Evolutionary conservation across 78 protist genomes (phyloP), one percentile per base, ranked within the genome.

Genomic region (Anaeramoeba flamelloides): DNA sequence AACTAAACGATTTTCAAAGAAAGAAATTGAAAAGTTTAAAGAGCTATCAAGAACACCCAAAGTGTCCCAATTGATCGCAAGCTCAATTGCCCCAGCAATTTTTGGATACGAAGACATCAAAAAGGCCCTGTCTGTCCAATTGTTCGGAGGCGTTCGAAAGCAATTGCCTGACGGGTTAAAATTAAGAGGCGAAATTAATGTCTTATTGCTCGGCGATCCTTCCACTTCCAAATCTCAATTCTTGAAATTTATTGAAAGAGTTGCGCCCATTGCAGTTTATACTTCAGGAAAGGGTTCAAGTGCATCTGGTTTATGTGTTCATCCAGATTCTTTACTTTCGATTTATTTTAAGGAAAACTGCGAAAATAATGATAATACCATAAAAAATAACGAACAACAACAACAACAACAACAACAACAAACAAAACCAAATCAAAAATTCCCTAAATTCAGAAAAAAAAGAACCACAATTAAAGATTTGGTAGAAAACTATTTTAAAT

Each of bases 131-230:
- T 76, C 92, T 26, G 91, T 95, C 80, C 95, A 87, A 74, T 86
- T 97, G 31, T 89, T 97, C 81, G 97, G 98, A 2, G 84, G 81
- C 30, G 33, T 92, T 1, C 76, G 93, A 26, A 94, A 94, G 86
- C 33, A 1, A 36, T 76, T 92, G 38, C 85, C 90, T 22, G 99
- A 96, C 40, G 94, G 95, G 40, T 87, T 89, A 89, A 84, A 86
- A 26, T 75, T 96, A n/a, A 86, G 99, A 36, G 99, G 99, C 22
- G 99, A 98, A 79, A 92, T 98, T 84, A 98, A 98, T 91, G 92
- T 98, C 1, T 91, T 97, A n/a, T 87, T 98, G 37, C 80, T 98
- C 8, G 99, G 99, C 30, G 99, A 98, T 80, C 99, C 99, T 0
- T 95, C 98, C 36, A 94, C 98, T 0, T 99, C 98, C 0, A 98